Base-by-base conservation (phyloP, 75 land plant species). In the Pseudotsuga menziesii region DNA sequence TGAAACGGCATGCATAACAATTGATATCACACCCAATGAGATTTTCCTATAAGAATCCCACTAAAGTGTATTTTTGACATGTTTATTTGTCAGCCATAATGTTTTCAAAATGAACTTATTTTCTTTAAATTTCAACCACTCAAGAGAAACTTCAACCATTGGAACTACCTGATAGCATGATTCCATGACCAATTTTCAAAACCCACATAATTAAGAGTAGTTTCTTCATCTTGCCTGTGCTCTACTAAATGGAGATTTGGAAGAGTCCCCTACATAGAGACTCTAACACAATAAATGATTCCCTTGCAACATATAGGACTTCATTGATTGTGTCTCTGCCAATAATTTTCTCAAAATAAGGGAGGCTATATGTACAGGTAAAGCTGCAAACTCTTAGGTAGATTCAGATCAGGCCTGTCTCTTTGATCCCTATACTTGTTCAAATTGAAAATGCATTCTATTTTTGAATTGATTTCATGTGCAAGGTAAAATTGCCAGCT, bases 171-270 rank as follows among this genome's bases (percentile, higher is more conserved):
- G 72, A n/a, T n/a, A n/a, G n/a, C n/a, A n/a, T n/a, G n/a, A 52
- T 77, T 89, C 99, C 99, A 97, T 55, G 88, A 85, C 99, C 98
- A 97, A 67, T 58, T 67, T 55, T 76, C 86, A 64, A 44, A 29
- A 4, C 58, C 63, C 72, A 67, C 32, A 62, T 32, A 79, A 80
- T 76, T 69, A 58, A 36, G 27, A 17, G 72, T 75, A 1, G 9
- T 16, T 14, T 4, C 69, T 76, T 52, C 36, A 56, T 76, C 75
- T 29, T 71, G 57, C 35, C 19, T 17, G 54, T 82, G 62, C 22
- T 44, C 83, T 56, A 76, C 35, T 32, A 76, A 73, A 83, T 86
- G 85, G 44, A 90, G 85, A 74, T n/a, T 82, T 41, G 99, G 92
- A 59, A 94, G 89, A 29, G 77, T 86, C n/a, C n/a, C 67, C 76